These are phyloP conservation scores for Pseudopyrenochaeta lycopersici DNA, from an alignment of 2,329 filamentous ascomycete species.

Conservation along the genomic window DNA sequence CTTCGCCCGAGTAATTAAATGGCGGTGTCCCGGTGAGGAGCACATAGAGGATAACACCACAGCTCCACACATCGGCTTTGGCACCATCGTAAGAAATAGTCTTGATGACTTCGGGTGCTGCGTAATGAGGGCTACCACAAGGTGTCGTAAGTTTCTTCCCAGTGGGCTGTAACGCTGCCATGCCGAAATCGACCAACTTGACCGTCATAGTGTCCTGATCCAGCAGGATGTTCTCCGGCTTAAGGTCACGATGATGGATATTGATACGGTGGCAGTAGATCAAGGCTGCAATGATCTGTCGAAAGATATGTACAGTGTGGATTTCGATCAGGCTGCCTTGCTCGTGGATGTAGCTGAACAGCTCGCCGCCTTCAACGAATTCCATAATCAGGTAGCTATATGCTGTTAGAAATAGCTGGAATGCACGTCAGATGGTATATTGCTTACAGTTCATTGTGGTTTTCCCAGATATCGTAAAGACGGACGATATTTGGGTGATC, in stretches of 20 bases:
- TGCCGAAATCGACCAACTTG: conserved; percentile 97
- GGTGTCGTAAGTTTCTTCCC: conserved; percentile 84
- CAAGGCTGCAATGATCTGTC: conserved; percentile 91
- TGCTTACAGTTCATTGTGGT: conserved; percentile 87
- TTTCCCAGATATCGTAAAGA: conserved; percentile 97
- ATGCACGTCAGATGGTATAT: neutral
- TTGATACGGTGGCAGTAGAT: conserved; percentile 94
- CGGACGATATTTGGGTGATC: conserved; percentile 95
- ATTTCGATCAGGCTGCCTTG: conserved; percentile 79
- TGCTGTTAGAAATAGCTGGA: conserved; percentile 22
- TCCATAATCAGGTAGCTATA: conserved; percentile 91
- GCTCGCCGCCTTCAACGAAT: conserved; percentile 83
- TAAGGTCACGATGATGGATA: conserved; percentile 95
- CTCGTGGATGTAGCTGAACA: conserved; percentile 85
- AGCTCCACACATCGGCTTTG: conserved; percentile 93
- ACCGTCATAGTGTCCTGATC: conserved; percentile 74
- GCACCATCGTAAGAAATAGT: conserved; percentile 82
- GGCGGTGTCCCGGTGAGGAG: conserved; percentile 85
- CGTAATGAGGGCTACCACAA: conserved; percentile 96
- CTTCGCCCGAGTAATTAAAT: conserved; percentile 66
- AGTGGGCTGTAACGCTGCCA: conserved; percentile 89
- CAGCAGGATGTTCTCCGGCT: conserved; percentile 95
- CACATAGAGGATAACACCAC: conserved; percentile 90
- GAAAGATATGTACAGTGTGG: conserved; percentile 83
- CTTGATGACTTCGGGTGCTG: conserved; percentile 88